Base-by-base conservation (phyloP, 495 filamentous ascomycete genomes). In the Clavariopsis aquatica region DNA sequence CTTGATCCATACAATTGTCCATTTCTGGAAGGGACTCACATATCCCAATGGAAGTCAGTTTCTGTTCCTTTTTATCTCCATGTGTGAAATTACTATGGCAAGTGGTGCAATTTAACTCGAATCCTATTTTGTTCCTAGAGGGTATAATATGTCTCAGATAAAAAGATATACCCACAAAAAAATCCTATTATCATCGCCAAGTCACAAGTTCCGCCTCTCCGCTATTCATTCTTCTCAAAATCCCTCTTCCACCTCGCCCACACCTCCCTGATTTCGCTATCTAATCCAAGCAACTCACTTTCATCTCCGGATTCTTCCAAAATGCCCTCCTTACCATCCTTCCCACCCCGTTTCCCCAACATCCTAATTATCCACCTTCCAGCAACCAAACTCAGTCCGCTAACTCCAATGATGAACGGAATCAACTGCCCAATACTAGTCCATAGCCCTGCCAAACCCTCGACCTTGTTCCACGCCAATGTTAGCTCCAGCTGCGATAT, bases 401-500 rank as follows among this genome's bases (percentile, higher is more conserved):
- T 68, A 17, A 74, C 53, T 0, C 70, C 73, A 19, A 73, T 54
- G 26, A 71, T 60, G 59, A 71, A 71, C n/a, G 73, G 72, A 46
- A 75, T 70, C 46, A 72, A 52, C 53, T 75, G 73, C 13, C 73
- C 73, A 45, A 75, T 34, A 49, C 45, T 68, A 9, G 34, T 49
- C 49, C 49, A 52, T 27, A 75, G 36, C 8, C 49, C 55, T 19
- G 55, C n/a, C 49, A 75, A 27, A 0, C 71, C 73, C 29, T 31
- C 43, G 12, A 73, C 53, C 6, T 56, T 2, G 26, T 75, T 75
- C 70, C 71, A 75, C 0, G 26, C 34, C 4, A 75, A 65, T 38
- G 73, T 66, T 20, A 73, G 28, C 51, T 73, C 73, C 1, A 75
- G 46, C 43, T 72, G 70, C 12, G 66, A 9, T n/a, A 74, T 68